Percentiles rank a stretch among this genome's conserved stretches.
Conservation (phyloP, 805 yeast genomes). For the Spathaspora passalidarum region DNA sequence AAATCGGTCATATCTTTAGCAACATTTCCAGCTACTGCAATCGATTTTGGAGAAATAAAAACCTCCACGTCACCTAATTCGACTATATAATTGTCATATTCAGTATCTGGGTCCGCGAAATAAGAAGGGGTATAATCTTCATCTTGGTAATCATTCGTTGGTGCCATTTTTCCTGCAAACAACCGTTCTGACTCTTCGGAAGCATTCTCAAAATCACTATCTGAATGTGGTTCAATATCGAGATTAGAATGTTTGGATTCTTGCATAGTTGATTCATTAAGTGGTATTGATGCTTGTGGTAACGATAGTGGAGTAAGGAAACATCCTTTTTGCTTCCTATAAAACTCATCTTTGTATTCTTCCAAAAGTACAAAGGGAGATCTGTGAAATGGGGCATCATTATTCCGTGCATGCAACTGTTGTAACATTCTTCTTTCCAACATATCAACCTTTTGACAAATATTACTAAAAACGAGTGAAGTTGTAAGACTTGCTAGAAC, state of each 20-base stretch:
- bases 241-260: background rate
- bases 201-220: constrained; percentile 3
- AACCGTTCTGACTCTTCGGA: background rate
- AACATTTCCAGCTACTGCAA: constrained; percentile 38
- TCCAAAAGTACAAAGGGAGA: constrained; percentile 65
- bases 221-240: constrained; percentile 4
- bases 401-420: constrained; percentile 58
- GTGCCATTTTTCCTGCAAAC: constrained; percentile 10
- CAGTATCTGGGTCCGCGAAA: constrained; percentile 35
- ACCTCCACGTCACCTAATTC: constrained; percentile 52
- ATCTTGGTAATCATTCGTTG: constrained; percentile 25
- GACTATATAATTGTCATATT: constrained; percentile 53
- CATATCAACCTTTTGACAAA: constrained; percentile 51
- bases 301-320: constrained; percentile 60
- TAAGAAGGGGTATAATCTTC: constrained; percentile 31
- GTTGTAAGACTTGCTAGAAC: constrained; percentile 49
- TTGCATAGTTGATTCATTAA: constrained; percentile 2
- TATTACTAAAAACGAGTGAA: constrained; percentile 56
- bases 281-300: constrained; percentile 44
- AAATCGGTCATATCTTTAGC: constrained; percentile 30
- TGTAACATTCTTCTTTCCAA: constrained; percentile 50
- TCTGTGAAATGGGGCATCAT: constrained; percentile 85
- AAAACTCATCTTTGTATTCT: constrained; percentile 44
- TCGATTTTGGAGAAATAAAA: constrained; percentile 43
- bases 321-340: constrained; percentile 48